Conservation (phyloP, 2,329 filamentous ascomycete species). For the Clonostachys sp. region DNA sequence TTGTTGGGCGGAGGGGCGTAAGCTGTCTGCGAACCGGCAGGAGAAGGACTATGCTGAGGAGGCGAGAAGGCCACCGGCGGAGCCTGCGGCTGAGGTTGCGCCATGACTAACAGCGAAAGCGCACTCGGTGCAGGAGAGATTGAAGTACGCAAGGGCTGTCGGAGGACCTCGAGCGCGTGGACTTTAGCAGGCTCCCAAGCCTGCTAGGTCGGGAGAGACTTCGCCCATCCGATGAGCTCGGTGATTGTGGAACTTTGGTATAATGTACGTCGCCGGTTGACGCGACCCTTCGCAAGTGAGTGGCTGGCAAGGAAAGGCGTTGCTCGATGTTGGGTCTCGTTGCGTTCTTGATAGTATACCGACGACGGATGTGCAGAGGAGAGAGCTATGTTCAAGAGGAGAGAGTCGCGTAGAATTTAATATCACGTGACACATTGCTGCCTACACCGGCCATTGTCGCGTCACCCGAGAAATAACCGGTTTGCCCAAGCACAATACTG, state of each 20-base stretch:
- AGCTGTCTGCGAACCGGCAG: conserved; percentile 47
- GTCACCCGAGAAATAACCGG: too few relatives aligned
- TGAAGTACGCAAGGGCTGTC: not conserved
- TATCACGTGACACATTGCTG: conserved; percentile 28
- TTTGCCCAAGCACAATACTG: too few relatives aligned
- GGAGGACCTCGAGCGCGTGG: conserved; percentile 4
- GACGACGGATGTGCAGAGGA: conserved; percentile 7
- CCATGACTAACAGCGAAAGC: conserved; percentile 33
- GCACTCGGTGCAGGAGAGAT: not conserved
- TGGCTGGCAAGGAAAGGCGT: too few relatives aligned
- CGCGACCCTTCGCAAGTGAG: too few relatives aligned
- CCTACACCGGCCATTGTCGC: too few relatives aligned
- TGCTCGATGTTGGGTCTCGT: too few relatives aligned
- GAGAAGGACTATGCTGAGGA: conserved; percentile 55
- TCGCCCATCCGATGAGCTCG: conserved; percentile 38
- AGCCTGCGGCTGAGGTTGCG: conserved; percentile 50
- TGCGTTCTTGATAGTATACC: too few relatives aligned
- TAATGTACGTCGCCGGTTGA: too few relatives aligned
- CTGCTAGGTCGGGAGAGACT: conserved; percentile 37
- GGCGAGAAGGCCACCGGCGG: conserved; percentile 57
- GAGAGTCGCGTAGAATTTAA: conserved; percentile 31
- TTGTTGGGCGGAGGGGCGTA: conserved; percentile 66
- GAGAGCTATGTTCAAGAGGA: conserved; percentile 19
- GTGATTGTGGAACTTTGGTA: too few relatives aligned
- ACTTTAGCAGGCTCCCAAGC: conserved; percentile 43